Conservation (phyloP, 2,329 filamentous ascomycete species). For the Aspergillus carbonarius region DNA sequence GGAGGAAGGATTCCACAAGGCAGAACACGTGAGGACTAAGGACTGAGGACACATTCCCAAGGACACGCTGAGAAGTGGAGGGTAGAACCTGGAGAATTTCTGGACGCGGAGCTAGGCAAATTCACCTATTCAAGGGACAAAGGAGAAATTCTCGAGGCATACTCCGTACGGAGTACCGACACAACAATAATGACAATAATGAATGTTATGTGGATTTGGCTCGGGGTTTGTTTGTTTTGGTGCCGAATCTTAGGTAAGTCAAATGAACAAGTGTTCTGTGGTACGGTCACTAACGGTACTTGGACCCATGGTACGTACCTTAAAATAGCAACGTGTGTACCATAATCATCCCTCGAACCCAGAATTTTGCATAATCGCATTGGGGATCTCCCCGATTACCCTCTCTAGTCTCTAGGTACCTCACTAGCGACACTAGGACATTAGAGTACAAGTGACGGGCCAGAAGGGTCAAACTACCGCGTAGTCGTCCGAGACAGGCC, state of each 20-base stretch:
- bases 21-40: background rate
- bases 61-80: background rate
- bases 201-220: background rate
- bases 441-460: background rate
- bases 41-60: background rate
- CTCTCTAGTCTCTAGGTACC: background rate
- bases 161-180: background rate
- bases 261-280: background rate
- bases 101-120: background rate
- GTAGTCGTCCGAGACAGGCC: background rate
- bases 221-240: background rate
- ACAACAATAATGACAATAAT: background rate
- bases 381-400: conserved; percentile 1
- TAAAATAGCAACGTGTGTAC: conserved; percentile 10
- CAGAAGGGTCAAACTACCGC: background rate
- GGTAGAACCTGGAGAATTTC: background rate
- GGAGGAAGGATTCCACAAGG: background rate
- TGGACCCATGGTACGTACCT: conserved; percentile 7
- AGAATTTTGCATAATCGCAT: background rate
- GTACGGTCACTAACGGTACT: conserved; percentile 4
- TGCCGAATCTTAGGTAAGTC: conserved; percentile 1
- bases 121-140: background rate
- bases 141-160: background rate
- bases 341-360: background rate
- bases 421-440: background rate